Percentiles rank a stretch among this genome's conserved stretches.
Evolutionary conservation across 768 basidiomycete genomes (phyloP).

Genomic region (Lentinus tigrinus): DNA sequence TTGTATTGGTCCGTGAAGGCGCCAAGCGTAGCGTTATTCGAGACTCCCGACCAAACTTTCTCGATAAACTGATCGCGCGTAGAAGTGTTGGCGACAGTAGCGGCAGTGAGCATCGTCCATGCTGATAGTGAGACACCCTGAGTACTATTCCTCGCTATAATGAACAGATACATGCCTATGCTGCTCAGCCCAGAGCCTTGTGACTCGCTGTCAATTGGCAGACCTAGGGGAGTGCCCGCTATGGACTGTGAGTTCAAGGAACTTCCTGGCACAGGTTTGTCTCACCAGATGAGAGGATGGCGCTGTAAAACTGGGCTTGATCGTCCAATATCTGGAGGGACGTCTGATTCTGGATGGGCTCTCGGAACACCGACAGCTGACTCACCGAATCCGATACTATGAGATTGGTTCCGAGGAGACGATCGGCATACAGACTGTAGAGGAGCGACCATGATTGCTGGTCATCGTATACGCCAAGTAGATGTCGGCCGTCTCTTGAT

Average conservation of each 20-base stretch:
- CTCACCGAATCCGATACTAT: slow-evolving; percentile 10
- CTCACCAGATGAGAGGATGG: not conserved
- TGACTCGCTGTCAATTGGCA: slow-evolving; percentile 7
- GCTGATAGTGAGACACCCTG: not conserved
- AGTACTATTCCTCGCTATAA: not conserved
- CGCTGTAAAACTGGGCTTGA: slow-evolving; percentile 7
- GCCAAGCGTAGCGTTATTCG: slow-evolving; percentile 3
- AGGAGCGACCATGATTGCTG: slow-evolving; percentile 13
- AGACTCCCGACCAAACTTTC: not conserved
- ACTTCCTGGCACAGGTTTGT: too few species aligned
- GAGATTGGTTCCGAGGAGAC: slow-evolving; percentile 4
- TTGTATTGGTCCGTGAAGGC: slow-evolving; percentile 11
- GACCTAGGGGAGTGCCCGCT: not conserved
- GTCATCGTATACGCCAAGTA: slow-evolving; percentile 8
- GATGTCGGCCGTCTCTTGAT: not conserved
- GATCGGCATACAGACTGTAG: slow-evolving; percentile 19
- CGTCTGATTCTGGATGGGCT: not conserved
- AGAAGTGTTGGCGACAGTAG: slow-evolving; percentile 4
- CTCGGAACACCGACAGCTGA: not conserved
- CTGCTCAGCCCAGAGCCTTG: not conserved
- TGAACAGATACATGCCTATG: not conserved
- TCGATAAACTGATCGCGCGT: slow-evolving; percentile 9
- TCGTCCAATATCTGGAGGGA: not conserved
- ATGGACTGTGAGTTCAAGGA: too few species aligned
- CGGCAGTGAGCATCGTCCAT: slow-evolving; percentile 17